Evolutionary conservation across 176 grass and related monocot species (phyloP), one percentile per base, ranked within the genome.

Genomic region (Tuctoria greenei): DNA sequence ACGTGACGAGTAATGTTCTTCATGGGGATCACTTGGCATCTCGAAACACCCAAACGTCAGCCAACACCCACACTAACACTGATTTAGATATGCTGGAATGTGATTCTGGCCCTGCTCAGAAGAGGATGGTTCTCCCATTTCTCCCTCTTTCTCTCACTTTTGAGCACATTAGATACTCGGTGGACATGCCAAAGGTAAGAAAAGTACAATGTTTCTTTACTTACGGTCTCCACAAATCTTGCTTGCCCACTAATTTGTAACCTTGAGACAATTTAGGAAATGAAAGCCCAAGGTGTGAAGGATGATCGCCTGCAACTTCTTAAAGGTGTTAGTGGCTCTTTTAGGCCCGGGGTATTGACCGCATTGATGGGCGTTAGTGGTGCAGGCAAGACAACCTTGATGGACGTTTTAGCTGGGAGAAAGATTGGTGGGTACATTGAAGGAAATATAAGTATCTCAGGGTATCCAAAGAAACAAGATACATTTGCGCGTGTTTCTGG

Each of bases 331-430:
- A 86, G 47, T 34, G 86, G 86, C 26, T 80, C 72, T 18, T 86
- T 92, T 77, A 88, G 82, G 64, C 90, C 86, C 1, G 82, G 90
- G 26, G 79, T 88, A 12, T 26, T 92, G 46, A 92, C 90, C 1
- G 90, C 86, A 51, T 21, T 92, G 15, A 92, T 92, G 90, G 90
- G 90, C 5, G 36, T 92, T 6, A 92, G 82, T 26, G 90, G 90
- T 62, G 89, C 89, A 2, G 89, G 89, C 11, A 91, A 91, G 45
- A 91, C 89, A 37, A 91, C 89, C 20, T 58, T 88, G 24, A 41
- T 91, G 61, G 89, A 91, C 71, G 89, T 91, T 41, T 85, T 91
- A 55, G 81, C 89, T 1, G 89, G 89, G 28, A 91, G 85, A 63
- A 91, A 91, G 39, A 88, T 82, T 11, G 73, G 55, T 54, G 90